These are phyloP conservation scores for Melastoma malabathricum DNA, from an alignment of 345 rosid genomes.

Conservation along the genomic window DNA sequence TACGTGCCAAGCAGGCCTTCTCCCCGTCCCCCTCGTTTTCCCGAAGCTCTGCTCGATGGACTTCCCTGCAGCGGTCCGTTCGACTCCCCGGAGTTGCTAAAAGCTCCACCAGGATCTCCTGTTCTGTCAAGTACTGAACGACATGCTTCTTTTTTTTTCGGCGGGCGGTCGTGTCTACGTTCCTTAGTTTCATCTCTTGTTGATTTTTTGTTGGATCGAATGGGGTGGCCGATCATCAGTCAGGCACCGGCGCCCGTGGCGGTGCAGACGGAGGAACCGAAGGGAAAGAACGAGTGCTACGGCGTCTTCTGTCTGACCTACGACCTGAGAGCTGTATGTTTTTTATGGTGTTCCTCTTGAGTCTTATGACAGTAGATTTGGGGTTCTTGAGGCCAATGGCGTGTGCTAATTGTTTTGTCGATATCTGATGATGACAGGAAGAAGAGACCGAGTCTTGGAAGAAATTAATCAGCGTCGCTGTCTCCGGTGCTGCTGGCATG, in stretches of 20 bases:
- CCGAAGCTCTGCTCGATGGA: too few species aligned
- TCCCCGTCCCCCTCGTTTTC: too few species aligned
- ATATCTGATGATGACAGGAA: slow-evolving; percentile 29
- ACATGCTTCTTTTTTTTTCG: too few species aligned
- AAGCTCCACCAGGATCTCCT: too few species aligned
- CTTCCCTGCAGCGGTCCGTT: too few species aligned
- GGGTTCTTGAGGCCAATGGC: background rate
- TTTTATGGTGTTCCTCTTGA: background rate
- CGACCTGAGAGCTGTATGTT: slow-evolving; percentile 76
- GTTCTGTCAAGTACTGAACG: too few species aligned
- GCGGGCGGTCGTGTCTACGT: too few species aligned
- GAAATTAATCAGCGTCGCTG: slow-evolving; percentile 60
- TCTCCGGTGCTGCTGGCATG: slow-evolving; percentile 98
- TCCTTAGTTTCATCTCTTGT: too few species aligned
- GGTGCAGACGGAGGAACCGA: slow-evolving; percentile 26
- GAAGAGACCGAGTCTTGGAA: slow-evolving; percentile 92
- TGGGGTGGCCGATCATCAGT: background rate
- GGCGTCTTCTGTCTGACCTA: slow-evolving; percentile 95
- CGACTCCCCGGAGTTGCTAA: too few species aligned
- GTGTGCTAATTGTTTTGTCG: background rate
- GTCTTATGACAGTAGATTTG: background rate
- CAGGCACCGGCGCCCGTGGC: slow-evolving; percentile 41
- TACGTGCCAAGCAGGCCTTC: too few species aligned
- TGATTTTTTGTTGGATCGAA: too few species aligned
- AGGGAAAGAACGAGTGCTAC: slow-evolving; percentile 47